A percentile compares a stretch with the other conserved stretches of the same genome.
phyloP scores from a whole-genome alignment of 345 rosid genomes.

The Balakata baccata region DNA sequence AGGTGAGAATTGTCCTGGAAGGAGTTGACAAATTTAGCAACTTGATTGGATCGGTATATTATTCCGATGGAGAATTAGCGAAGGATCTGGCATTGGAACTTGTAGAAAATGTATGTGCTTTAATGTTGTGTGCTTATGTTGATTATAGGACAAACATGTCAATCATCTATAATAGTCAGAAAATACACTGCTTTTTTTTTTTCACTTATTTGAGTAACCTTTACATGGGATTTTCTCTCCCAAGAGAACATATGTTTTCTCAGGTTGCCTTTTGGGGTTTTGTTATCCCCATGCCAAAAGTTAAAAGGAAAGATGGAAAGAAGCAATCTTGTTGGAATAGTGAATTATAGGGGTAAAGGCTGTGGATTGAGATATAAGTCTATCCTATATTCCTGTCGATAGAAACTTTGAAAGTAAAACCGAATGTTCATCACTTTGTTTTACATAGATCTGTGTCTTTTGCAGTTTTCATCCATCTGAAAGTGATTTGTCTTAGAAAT shows the following conservation, averaged over 20 bases:
- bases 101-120: constrained; percentile 64
- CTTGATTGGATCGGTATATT: constrained; percentile 88
- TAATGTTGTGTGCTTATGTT: neutral
- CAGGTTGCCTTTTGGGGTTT: neutral
- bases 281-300: neutral
- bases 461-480: neutral
- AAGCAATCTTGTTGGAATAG: neutral
- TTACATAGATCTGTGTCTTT: neutral
- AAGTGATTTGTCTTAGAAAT: neutral
- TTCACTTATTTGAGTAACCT: too few species aligned
- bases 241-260: neutral
- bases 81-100: constrained; percentile 92
- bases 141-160: neutral
- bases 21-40: constrained; percentile 92
- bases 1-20: constrained; percentile 98
- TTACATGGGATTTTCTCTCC: neutral
- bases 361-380: neutral
- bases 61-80: constrained; percentile 80
- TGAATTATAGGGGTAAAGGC: neutral
- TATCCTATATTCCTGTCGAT: neutral
- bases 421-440: neutral
- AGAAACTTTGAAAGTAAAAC: neutral
- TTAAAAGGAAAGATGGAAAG: neutral
- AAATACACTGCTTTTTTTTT: neutral
- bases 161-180: neutral